These are phyloP conservation scores for Penicillium antarcticum DNA, from an alignment of 495 filamentous ascomycete species.

Conservation along the genomic window DNA sequence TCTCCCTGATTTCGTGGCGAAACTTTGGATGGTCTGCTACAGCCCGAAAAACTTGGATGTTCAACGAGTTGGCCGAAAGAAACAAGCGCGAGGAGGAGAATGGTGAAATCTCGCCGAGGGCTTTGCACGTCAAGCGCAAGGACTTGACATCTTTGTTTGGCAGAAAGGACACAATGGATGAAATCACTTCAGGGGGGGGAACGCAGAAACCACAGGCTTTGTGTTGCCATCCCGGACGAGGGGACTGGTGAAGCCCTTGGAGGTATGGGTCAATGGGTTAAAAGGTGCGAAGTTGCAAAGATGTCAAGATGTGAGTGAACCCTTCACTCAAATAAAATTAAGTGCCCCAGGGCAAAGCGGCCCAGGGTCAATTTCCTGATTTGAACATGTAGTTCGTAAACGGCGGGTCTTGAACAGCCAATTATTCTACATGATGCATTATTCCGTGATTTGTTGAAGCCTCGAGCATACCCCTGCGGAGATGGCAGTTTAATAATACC, in stretches of 20 bases:
- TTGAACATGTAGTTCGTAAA: too few relatives aligned
- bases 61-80: conserved; percentile 13
- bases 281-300: too few relatives aligned
- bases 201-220: background rate
- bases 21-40: conserved; percentile 10
- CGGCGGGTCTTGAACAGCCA: too few relatives aligned
- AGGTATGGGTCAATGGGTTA: too few relatives aligned
- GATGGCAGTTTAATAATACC: too few relatives aligned
- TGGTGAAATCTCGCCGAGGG: conserved; percentile 3
- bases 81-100: conserved; percentile 12
- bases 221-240: conserved; percentile 1
- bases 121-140: conserved; percentile 9
- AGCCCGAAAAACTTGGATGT: conserved; percentile 10
- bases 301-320: too few relatives aligned
- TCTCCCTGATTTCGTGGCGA: conserved; percentile 11
- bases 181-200: conserved; percentile 3
- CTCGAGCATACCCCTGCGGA: too few relatives aligned
- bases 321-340: too few relatives aligned
- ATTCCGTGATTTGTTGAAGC: too few relatives aligned
- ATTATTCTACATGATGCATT: too few relatives aligned
- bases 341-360: too few relatives aligned
- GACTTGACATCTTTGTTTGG: conserved; percentile 8
- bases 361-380: too few relatives aligned
- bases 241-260: background rate
- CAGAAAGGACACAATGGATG: conserved; percentile 1